phyloP scores from a whole-genome alignment of 2,329 filamentous ascomycete species.

The Venturia carpophila region DNA sequence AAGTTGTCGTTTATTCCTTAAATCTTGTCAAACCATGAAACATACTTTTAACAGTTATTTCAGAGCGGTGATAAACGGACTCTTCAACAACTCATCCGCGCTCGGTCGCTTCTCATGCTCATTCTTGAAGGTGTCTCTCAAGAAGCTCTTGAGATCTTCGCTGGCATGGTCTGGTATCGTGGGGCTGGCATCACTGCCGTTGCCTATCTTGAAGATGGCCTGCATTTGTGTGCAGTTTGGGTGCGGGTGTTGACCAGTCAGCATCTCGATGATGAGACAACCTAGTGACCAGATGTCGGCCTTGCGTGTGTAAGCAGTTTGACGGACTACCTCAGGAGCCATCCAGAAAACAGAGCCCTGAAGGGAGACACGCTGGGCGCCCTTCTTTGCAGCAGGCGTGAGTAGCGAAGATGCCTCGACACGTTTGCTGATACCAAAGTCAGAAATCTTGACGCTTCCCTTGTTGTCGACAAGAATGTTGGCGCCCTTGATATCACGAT shows the following conservation, averaged over 20 bases:
- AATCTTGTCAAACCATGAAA: conserved; percentile 5
- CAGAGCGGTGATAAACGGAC: conserved; percentile 29
- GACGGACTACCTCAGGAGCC: conserved; percentile 96
- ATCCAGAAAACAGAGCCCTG: conserved; percentile 99
- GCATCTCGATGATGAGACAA: conserved; percentile 97
- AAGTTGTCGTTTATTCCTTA: not conserved
- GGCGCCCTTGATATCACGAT: conserved; percentile 97
- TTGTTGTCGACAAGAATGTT: conserved; percentile 99
- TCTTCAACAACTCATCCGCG: conserved; percentile 81
- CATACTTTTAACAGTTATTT: not conserved
- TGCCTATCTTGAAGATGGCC: conserved; percentile 87
- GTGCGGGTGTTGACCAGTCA: conserved; percentile 93
- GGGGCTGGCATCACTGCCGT: conserved; percentile 72
- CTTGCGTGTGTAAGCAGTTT: conserved; percentile 96
- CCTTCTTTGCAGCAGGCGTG: conserved; percentile 41
- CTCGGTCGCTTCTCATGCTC: conserved; percentile 88
- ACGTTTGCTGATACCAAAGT: conserved; percentile 98
- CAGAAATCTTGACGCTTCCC: conserved; percentile 96
- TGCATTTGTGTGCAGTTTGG: conserved; percentile 95
- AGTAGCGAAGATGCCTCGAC: conserved; percentile 86
- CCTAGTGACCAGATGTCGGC: conserved; percentile 98
- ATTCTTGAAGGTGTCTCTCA: conserved; percentile 87
- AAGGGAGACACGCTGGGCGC: conserved; percentile 59
- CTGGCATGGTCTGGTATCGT: conserved; percentile 83
- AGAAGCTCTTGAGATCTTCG: conserved; percentile 73